Base-by-base conservation (phyloP, 2,329 filamentous ascomycete species). In the Aspergillus udagawae region DNA sequence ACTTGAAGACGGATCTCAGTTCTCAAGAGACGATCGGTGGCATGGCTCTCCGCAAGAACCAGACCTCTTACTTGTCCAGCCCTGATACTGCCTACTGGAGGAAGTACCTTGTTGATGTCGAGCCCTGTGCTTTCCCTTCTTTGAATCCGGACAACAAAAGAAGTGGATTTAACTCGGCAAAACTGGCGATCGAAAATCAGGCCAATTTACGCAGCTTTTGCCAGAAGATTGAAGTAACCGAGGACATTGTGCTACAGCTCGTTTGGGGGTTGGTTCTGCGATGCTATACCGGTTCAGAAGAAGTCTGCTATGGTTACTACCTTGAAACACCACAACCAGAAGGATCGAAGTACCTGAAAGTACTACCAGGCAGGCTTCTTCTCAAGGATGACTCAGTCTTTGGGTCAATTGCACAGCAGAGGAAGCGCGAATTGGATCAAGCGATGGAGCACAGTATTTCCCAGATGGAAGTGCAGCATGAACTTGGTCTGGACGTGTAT, bases 81-180 rank as follows among this genome's bases (percentile, higher is more conserved):
- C 23, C 61, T 3, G 74, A 73, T 38, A 57, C 77, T 17, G 64
- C 67, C 17, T 80, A 79, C 61, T 82, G 79, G 79, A 79, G 74
- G 54, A 61, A 66, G 0, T 76, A 79, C 47, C 69, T 81, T 7
- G 67, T 70, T 1, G 77, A 75, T 9, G 57, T 76, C 23, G 77
- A 81, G 62, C 75, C 79, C 1, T 81, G 78, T 60, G 67, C 75
- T 51, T 80, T 82, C 61, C 79, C 79, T 3, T 50, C 62, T 0
- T 53, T 73, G 7, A 63, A 58, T 2, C 51, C 59, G 0, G 62
- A 60, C 52, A 57, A 3, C 47, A 51, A 2, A 51, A 45, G 4
- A 60, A 38, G 49, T 23, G 44, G 29, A 29, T 21, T 65, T 44
- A 6, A 60, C 44, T 47, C 63, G 51, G 20, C 67, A 54, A 17